Base-by-base conservation (phyloP, 106 monocot genomes). In the Chionographis japonica region DNA sequence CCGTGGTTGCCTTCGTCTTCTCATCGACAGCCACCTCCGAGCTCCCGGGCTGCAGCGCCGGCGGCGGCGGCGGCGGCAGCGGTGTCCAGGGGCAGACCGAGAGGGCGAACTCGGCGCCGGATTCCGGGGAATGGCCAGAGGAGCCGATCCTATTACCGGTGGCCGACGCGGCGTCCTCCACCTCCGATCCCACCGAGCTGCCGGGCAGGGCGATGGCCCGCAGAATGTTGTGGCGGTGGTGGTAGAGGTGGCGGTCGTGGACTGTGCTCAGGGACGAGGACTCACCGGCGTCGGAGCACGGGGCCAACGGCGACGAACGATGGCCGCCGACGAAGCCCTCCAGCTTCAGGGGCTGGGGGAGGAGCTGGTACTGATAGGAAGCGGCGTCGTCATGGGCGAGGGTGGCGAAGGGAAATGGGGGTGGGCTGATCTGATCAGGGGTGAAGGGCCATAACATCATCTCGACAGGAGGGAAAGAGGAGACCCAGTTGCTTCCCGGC, bases 301-400 rank as follows among this genome's bases (percentile, higher is more conserved):
- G 42, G 37, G 37, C 50, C 74, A 20, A 57, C 53, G 51, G 17
- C 57, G 63, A 41, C 27, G 58, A 37, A 10, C 43, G 74, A 49
- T 46, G 49, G 37, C 52, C 67, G 51, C 76, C 68, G 43, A 76
- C 56, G 62, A 76, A 69, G 55, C 69, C 69, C 36, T 76, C 76
- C 12, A 76, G 76, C 68, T 68, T 68, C 36, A 68, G 76, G 42
- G 39, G 17, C 68, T 57, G 51, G 8, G 13, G 8, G 12, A 51
- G 13, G 51, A 8, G 13, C 2, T 51, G 51, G 51, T 8, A 51
- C 0, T 27, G 27, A 27, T 27, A 27, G 27, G 27, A 27, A 27
- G 27, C 27, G 27, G 1, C 27, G 27, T 27, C 27, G 27, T 27
- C 27, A 27, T 27, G 27, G 27, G 27, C 27, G 27, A 27, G 27